Conservation (phyloP, 495 filamentous ascomycete species). For the Neurospora sp. region DNA sequence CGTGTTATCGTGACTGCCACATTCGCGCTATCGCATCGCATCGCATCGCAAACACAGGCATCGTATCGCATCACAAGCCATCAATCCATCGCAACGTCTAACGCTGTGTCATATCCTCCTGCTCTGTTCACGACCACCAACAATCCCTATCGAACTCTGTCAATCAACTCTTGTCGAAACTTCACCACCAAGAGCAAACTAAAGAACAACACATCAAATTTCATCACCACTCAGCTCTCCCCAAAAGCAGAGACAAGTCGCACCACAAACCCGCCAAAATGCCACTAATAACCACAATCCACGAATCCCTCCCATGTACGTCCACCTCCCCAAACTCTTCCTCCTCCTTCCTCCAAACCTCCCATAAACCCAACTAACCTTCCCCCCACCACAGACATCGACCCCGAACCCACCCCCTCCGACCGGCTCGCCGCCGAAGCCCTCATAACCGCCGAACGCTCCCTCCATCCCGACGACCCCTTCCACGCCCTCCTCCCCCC, state of each 20-base stretch:
- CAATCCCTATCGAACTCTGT: neutral
- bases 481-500: constrained; percentile 33
- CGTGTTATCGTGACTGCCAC: neutral
- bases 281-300: constrained; percentile 58
- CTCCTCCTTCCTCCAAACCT: neutral
- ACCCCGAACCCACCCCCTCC: constrained; percentile 49
- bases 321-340: neutral
- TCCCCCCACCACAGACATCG: constrained; percentile 49
- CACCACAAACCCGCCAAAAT: constrained; percentile 27
- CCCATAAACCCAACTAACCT: constrained; percentile 9
- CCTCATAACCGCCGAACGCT: constrained; percentile 56
- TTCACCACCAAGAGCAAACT: no score
- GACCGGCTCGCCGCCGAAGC: constrained; percentile 47
- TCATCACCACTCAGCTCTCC: neutral
- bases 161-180: neutral
- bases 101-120: no score
- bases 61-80: neutral
- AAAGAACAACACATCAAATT: neutral
- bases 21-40: neutral
- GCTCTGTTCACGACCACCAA: neutral
- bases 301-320: constrained; percentile 81
- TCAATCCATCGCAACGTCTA: neutral
- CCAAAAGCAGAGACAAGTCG: neutral
- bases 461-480: constrained; percentile 28
- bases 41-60: neutral